Evolutionary conservation across 169 alveolate species (phyloP).

Genomic region (Babesia sp.): DNA sequence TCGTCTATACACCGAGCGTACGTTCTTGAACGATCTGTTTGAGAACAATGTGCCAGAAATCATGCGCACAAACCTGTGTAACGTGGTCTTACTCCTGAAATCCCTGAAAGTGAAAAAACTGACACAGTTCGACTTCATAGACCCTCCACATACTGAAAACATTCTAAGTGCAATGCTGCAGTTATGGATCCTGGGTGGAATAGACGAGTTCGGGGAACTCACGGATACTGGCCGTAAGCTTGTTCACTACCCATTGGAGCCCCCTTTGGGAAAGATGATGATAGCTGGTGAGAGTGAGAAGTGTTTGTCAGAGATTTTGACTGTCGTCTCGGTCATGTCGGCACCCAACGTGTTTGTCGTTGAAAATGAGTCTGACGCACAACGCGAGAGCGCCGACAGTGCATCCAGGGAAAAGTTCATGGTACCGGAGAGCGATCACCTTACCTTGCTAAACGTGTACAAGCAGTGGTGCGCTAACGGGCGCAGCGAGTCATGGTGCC

Average conservation of each 20-base stretch:
- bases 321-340: conserved; percentile 96
- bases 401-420: conserved; percentile 96
- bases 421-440: conserved; percentile 99
- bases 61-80: conserved; percentile 97
- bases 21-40: conserved; percentile 92
- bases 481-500: conserved; percentile 71
- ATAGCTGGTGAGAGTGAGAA: conserved; percentile 76
- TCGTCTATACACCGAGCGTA: conserved; percentile 97
- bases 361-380: conserved; percentile 94
- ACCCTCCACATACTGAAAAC: conserved; percentile 98
- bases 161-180: conserved; percentile 96
- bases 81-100: conserved; percentile 97
- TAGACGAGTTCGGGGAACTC: conserved; percentile 89
- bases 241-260: conserved; percentile 99
- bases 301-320: conserved; percentile 94
- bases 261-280: conserved; percentile 97
- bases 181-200: conserved; percentile 96
- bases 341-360: conserved; percentile 97
- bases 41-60: conserved; percentile 99
- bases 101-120: conserved; percentile 94
- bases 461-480: conserved; percentile 95
- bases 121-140: conserved; percentile 98
- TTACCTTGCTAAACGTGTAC: conserved; percentile 96
- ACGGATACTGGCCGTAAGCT: conserved; percentile 90
- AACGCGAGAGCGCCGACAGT: conserved; percentile 89